Evolutionary conservation across 208 protist species (phyloP), one percentile per base, ranked within the genome.

Genomic region (Acanthamoeba castellanii): DNA sequence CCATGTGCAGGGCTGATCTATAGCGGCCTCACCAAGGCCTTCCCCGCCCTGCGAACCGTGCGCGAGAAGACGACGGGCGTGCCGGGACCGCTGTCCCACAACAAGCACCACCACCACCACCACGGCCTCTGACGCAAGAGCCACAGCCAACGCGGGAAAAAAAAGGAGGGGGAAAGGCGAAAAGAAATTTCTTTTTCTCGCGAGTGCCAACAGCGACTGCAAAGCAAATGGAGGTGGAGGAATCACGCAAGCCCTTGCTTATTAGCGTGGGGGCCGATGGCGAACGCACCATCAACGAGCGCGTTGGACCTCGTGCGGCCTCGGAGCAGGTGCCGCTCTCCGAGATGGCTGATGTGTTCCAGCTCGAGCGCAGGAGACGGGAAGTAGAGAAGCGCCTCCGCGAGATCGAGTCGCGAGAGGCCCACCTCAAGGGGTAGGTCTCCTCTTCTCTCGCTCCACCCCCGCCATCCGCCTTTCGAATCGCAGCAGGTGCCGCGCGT

Each of bases 381-480:
- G 72, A 81, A 50, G 72, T 81, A 14, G 72, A 81, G 72, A 42
- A 50, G 30, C 72, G 72, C 34, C n/a, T 81, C 42, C 72, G 72
- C 4, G 72, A 81, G 30, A 42, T 81, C 4, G 37, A 81, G 42
- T 3, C 34, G 37, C 30, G 72, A 0, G 72, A 81, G 16, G 42
- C 72, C 18, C 11, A 27, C 34, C 72, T 81, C 32, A 27, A 70
- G 27, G 64, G 64, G 64, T 70, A 32, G 25, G 27, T 5, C 27
- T 7, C 68, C 37, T 14, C 68, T 22, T 20, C 37, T 20, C 5
- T 72, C 5, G 6, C 18, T 72, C 18, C 64, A 34, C 64, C 64
- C 64, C 20, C 20, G 6, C 20, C 20, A 4, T 11, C 30, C 11
- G 5, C 64, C 5, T 9, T 72, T 25, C 27, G 7, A 32, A 7